Evolutionary conservation across 1,284 basidiomycete genomes (phyloP).

Genomic region (Afroboletus lepidellus): DNA sequence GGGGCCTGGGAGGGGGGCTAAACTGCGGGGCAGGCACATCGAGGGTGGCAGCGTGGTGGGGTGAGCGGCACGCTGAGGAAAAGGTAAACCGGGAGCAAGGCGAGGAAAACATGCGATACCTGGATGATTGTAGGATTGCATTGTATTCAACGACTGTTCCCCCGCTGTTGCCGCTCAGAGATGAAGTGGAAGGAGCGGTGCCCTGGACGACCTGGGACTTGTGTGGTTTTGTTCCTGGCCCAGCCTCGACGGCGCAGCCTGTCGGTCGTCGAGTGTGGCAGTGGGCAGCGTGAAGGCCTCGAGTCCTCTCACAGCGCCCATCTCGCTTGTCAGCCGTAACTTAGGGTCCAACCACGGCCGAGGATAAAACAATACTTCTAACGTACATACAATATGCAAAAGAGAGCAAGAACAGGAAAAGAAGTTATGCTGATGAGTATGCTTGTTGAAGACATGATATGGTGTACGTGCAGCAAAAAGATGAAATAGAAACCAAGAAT

Average conservation of each 20-base stretch:
- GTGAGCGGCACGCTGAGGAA: slow-evolving; percentile 22
- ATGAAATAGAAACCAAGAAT: slow-evolving; percentile 33
- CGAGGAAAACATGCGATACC: slow-evolving; percentile 15
- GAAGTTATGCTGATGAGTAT: slow-evolving; percentile 38
- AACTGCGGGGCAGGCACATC: slow-evolving; percentile 16
- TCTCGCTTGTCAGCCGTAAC: slow-evolving; percentile 18
- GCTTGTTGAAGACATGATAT: slow-evolving; percentile 28
- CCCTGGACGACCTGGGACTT: slow-evolving; percentile 1
- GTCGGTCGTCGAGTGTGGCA: neutral
- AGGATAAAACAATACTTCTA: slow-evolving; percentile 33
- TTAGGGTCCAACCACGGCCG: slow-evolving; percentile 1
- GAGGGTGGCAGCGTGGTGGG: slow-evolving; percentile 27
- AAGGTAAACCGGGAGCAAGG: slow-evolving; percentile 1
- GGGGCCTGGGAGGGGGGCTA: slow-evolving; percentile 19
- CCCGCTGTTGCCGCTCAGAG: neutral
- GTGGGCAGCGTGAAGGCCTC: slow-evolving; percentile 1
- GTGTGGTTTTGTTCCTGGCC: neutral
- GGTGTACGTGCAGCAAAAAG: slow-evolving; percentile 31
- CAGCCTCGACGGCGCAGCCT: neutral
- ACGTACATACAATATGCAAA: slow-evolving; percentile 49
- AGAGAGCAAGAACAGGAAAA: slow-evolving; percentile 28
- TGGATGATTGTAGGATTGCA: slow-evolving; percentile 34
- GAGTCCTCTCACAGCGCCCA: slow-evolving; percentile 21
- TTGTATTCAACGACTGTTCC: neutral
- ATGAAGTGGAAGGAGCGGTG: neutral